Evolutionary conservation across 73 alveolate genomes (phyloP).

Genomic region (Paramecium sexaurelia): DNA sequence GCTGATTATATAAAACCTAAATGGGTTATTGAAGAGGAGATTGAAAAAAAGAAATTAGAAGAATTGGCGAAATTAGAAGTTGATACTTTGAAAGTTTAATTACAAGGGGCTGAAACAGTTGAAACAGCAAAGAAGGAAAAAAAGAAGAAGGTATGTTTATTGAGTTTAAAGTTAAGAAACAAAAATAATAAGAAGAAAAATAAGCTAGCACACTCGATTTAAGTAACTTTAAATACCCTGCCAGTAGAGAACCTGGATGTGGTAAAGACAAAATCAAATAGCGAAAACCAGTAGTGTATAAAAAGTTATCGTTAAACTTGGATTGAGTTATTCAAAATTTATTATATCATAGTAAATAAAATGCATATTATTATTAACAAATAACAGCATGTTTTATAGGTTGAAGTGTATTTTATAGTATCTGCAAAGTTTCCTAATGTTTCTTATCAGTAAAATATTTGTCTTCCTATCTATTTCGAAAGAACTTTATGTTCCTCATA

Average conservation of each 20-base stretch:
- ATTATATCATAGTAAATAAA: constrained; percentile 9
- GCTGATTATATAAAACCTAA: constrained; percentile 72
- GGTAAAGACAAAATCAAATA: constrained; percentile 56
- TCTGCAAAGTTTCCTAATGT: background rate
- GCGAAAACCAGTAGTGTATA: constrained; percentile 49
- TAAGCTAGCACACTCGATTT: background rate
- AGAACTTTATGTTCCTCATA: constrained; percentile 12
- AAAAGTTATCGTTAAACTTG: background rate
- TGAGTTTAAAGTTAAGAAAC: background rate
- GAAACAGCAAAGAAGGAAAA: background rate
- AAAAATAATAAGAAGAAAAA: constrained; percentile 47
- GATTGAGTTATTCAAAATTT: background rate
- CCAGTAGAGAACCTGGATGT: constrained; percentile 50
- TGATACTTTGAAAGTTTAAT: background rate
- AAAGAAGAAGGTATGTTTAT: constrained; percentile 27
- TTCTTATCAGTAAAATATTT: background rate
- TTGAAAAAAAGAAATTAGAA: constrained; percentile 16
- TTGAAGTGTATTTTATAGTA: background rate
- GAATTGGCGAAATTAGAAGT: constrained; percentile 36
- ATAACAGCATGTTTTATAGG: background rate
- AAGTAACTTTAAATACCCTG: constrained; percentile 51
- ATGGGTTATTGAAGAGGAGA: constrained; percentile 67
- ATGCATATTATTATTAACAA: constrained; percentile 17
- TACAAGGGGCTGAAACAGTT: background rate
- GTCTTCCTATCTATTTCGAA: background rate